Evolutionary conservation across 2,329 filamentous ascomycete species (phyloP), one percentile per base, ranked within the genome.

Genomic region (Saccharata proteae): DNA sequence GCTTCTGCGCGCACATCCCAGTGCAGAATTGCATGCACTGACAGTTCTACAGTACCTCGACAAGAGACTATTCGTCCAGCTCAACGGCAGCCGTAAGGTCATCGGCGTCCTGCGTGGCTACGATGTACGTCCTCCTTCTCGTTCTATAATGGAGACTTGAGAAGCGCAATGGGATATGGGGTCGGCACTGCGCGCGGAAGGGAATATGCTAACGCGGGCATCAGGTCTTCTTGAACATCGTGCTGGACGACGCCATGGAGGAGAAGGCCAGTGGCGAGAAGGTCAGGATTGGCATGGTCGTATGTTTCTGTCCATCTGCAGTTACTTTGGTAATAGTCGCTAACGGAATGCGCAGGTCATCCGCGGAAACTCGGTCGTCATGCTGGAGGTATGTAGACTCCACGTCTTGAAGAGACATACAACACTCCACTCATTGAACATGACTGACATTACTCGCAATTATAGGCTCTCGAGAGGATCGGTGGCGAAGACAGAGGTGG

Each of bases 21-120:
- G n/a, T 21, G 7, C n/a, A 7, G 19, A 21, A 21, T 7, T 12
- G 19, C 21, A 25, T 20, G 13, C 17, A 13, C 16, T 30, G 13
- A 35, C 24, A 27, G 16, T 13, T 11, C 40, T 25, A 24, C 32
- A 98, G 90, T 98, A 98, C 62, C 85, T 98, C 62, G 90, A 98
- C 70, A 98, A 98, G 75, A 75, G 88, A 62, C 74, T 98, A 53
- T 93, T 94, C 59, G 85, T 96, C 44, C 88, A 98, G 61, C 68
- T 98, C 33, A 98, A 98, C 61, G 90, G 90, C 52, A 93, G 86
- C 59, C 81, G 90, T 57, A 96, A 93, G 62, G 88, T 98, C 40
- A 84, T 93, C 57, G 90, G 92, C 34, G 73, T 93, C 30, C 71
- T 98, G 36, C 78, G 90, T 43, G 90, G 90, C 38, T 98, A 96